Evolutionary conservation across 1,284 basidiomycete genomes (phyloP).

Genomic region (Apiotrichum veenhuisii): DNA sequence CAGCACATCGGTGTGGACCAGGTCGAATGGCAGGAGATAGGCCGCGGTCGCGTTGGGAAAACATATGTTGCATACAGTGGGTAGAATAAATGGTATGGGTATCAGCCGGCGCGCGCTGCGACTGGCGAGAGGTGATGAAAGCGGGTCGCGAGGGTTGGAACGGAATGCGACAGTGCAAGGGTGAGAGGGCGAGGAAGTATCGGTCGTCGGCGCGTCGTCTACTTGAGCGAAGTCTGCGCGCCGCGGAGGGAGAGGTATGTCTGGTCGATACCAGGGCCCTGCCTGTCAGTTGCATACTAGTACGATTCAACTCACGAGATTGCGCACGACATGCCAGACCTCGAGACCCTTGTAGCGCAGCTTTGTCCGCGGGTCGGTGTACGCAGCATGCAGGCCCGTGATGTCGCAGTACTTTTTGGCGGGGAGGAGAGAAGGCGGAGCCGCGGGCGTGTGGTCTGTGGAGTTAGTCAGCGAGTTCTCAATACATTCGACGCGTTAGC

Average conservation of each 20-base stretch:
- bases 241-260: constrained; percentile 45
- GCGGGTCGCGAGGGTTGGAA: too few relatives aligned
- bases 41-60: too few relatives aligned
- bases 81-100: not conserved
- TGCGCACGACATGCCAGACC: constrained; percentile 48
- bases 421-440: constrained; percentile 48
- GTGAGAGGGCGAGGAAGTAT: not conserved
- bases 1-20: too few relatives aligned
- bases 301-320: constrained; percentile 35
- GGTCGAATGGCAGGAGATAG: not conserved
- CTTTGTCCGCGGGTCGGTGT: constrained; percentile 50
- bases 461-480: not conserved
- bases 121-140: not conserved
- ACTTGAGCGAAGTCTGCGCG: constrained; percentile 48
- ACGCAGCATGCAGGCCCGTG: constrained; percentile 51
- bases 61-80: constrained; percentile 3
- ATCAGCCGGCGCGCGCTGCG: not conserved
- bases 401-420: constrained; percentile 55
- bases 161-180: not conserved
- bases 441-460: constrained; percentile 46
- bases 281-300: not conserved
- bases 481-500: constrained; percentile 7
- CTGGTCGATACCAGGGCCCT: constrained; percentile 50
- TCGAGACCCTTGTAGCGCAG: constrained; percentile 50
- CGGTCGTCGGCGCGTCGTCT: not conserved